Percentiles rank a stretch among this genome's conserved stretches.
Conservation (phyloP, 1,139 yeast genomes). For the Williopsis jadinii region DNA sequence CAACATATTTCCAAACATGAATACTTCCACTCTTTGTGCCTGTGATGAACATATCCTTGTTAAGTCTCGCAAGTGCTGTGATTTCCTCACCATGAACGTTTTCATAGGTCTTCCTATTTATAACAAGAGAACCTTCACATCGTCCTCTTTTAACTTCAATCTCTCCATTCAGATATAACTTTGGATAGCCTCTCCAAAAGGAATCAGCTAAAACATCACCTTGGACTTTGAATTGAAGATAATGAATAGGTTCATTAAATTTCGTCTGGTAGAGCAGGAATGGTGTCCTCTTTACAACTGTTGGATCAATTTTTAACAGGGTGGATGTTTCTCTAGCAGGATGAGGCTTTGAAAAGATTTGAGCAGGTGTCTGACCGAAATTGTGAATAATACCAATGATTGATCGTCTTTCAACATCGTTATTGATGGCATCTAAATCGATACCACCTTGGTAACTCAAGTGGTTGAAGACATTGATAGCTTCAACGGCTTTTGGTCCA, state of each 20-base stretch:
- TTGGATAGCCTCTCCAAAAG: conserved; percentile 29
- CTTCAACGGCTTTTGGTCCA: conserved; percentile 57
- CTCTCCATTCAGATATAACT: conserved; percentile 29
- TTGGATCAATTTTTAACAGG: conserved; percentile 6
- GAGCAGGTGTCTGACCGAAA: conserved; percentile 84
- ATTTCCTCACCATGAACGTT: conserved; percentile 23
- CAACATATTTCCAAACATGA: conserved; percentile 42
- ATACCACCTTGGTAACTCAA: conserved; percentile 79
- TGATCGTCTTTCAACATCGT: conserved; percentile 67
- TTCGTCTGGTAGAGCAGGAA: conserved; percentile 21
- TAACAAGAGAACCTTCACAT: conserved; percentile 19
- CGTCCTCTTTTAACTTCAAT: conserved; percentile 17
- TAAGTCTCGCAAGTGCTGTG: conserved; percentile 20
- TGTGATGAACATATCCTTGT: conserved; percentile 34
- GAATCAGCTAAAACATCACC: conserved; percentile 20
- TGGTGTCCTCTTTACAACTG: conserved; percentile 13
- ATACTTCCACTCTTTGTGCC: conserved; percentile 52
- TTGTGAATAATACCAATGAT: conserved; percentile 79
- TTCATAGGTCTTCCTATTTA: conserved; percentile 21
- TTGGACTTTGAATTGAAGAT: conserved; percentile 21
- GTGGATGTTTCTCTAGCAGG: conserved; percentile 34
- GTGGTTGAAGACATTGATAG: conserved; percentile 73
- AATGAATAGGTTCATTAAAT: conserved; percentile 16
- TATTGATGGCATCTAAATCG: conserved; percentile 62
- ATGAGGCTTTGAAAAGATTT: conserved; percentile 61